Evolutionary conservation across 768 basidiomycete genomes (phyloP), one percentile per base, ranked within the genome.

Genomic region (Hygrocybe punicea): DNA sequence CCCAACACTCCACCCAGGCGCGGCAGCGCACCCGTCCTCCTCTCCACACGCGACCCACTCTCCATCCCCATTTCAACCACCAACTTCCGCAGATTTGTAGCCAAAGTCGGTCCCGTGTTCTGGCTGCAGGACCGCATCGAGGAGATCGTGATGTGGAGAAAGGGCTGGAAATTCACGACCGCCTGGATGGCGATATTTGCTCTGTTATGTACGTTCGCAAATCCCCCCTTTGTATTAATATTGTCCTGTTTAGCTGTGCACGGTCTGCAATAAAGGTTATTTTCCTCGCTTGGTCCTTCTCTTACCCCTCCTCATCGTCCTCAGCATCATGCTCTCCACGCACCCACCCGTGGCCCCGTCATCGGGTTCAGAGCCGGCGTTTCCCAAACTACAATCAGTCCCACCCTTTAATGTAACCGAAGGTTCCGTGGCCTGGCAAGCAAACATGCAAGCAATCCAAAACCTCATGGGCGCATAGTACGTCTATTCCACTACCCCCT

Each of bases 71-170:
- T 85, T 24, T 87, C 86, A 60, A 85, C 89, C 1, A 81, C 78
- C 61, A 92, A 93, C 66, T 94, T 94, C 65, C 81, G 86, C 60
- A 76, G 91, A 21, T 95, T 96, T 58, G 81, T 94, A 3, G 79
- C 84, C 6, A 85, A 80, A 62, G 77, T 84, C 3, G 90, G 91
- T 1, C 87, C 89, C 0, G 72, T 93, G 6, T 96, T 95, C 64
- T 96, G 93, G 93, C 60, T 95, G 17, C 91, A 91, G 71, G 93
- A 97, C 66, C 73, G 93, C 1, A 65, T 91, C 13, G 93, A 96
- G 68, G 93, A 95, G 71, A 78, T 93, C 3, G 55, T 95, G 3
- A 76, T 89, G 60, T 95, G 93, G 93, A 86, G 82, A 67, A 79
- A 81, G 45, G 86, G 87, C 0, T 87, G 85, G 86, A 81, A 78